phyloP scores from a whole-genome alignment of 495 filamentous ascomycete genomes.

The Talaromyces proteolyticus region DNA sequence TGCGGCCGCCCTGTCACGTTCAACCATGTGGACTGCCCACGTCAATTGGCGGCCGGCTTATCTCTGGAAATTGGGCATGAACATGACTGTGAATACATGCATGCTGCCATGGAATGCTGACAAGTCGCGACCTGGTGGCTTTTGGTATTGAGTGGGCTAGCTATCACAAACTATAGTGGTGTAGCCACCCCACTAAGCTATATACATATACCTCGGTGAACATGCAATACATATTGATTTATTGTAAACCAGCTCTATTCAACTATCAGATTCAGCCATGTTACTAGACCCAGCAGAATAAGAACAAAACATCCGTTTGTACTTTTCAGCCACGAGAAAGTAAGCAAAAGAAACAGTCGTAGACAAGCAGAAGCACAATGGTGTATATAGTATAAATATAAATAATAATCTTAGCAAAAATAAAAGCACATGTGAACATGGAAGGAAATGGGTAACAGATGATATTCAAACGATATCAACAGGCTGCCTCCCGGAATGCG shows the following conservation, averaged over 20 bases:
- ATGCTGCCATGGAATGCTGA: no score
- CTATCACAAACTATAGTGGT: no score
- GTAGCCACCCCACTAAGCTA: no score
- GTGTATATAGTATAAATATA: background rate
- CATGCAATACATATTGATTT: no score
- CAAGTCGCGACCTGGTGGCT: no score
- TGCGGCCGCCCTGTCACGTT: background rate
- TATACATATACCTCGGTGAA: no score
- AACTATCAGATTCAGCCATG: background rate
- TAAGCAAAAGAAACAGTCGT: background rate
- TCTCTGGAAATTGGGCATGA: no score
- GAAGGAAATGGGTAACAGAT: background rate
- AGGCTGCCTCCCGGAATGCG: slow-evolving; percentile 2
- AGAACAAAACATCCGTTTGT: background rate
- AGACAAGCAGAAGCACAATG: background rate
- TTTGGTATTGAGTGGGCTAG: background rate
- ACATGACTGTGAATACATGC: no score
- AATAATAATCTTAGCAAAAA: background rate
- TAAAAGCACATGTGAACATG: no score
- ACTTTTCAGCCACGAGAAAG: background rate
- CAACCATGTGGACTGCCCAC: no score
- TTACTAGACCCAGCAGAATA: background rate
- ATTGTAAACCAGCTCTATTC: background rate
- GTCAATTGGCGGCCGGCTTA: no score
- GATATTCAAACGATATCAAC: background rate